Evolutionary conservation across 1,139 yeast species (phyloP).

Genomic region (Geotrichum siamense): DNA sequence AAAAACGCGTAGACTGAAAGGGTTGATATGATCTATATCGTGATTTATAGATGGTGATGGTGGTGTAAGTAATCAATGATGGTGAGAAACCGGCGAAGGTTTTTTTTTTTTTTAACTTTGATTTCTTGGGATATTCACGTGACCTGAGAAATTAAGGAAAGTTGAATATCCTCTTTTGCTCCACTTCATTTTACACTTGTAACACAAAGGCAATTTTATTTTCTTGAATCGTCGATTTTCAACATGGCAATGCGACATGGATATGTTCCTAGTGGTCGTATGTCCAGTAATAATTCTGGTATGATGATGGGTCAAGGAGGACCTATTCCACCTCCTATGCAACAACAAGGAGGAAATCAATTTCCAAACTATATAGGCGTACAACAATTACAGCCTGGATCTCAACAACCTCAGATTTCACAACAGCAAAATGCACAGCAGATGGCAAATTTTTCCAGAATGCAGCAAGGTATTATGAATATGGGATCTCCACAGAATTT

Average conservation of each 20-base stretch:
- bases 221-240: too few species aligned
- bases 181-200: too few species aligned
- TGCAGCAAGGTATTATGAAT: slow-evolving; percentile 17
- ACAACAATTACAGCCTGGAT: slow-evolving; percentile 14
- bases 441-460: slow-evolving; percentile 13
- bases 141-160: too few species aligned
- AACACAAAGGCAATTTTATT: too few species aligned
- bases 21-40: too few species aligned
- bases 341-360: slow-evolving; percentile 15
- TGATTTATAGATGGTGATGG: too few species aligned
- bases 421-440: slow-evolving; percentile 13
- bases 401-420: slow-evolving; percentile 10
- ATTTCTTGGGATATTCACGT: too few species aligned
- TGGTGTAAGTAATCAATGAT: too few species aligned
- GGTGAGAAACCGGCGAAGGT: too few species aligned
- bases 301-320: slow-evolving; percentile 19
- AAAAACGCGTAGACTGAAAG: too few species aligned
- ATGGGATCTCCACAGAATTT: slow-evolving; percentile 12
- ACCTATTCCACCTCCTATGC: slow-evolving; percentile 18
- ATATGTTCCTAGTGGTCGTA: slow-evolving; percentile 16
- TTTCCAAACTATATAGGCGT: slow-evolving; percentile 14
- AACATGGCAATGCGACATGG: slow-evolving; percentile 17
- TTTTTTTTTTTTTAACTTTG: too few species aligned
- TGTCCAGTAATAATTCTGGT: slow-evolving; percentile 16
- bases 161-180: too few species aligned